Evolutionary conservation across 1,139 yeast species (phyloP).

Genomic region (Saccharomyces hybrid): DNA sequence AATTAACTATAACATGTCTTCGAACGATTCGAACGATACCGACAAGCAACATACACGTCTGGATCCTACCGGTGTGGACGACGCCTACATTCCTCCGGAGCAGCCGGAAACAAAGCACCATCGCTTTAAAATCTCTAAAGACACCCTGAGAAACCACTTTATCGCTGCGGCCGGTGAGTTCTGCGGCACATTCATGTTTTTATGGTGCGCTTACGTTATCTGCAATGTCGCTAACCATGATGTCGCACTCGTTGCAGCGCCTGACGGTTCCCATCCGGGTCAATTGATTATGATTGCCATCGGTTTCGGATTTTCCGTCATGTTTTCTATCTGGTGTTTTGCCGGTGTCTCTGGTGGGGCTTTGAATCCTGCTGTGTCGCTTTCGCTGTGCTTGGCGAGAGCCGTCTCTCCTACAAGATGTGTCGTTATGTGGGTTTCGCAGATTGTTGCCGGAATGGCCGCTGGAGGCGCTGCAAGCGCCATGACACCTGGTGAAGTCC

Average conservation of each 20-base stretch:
- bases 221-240: constrained; percentile 80
- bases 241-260: constrained; percentile 36
- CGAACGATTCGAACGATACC: background rate
- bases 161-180: constrained; percentile 61
- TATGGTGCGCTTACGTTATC: constrained; percentile 76
- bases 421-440: constrained; percentile 54
- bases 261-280: constrained; percentile 52
- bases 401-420: constrained; percentile 74
- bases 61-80: background rate
- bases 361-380: constrained; percentile 83
- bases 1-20: background rate
- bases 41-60: background rate
- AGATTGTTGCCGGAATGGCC: constrained; percentile 80
- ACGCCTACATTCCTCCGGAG: background rate
- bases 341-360: constrained; percentile 85
- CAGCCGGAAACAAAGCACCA: background rate
- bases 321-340: constrained; percentile 67
- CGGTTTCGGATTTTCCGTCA: constrained; percentile 83
- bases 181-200: constrained; percentile 77
- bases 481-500: constrained; percentile 75
- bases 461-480: constrained; percentile 89
- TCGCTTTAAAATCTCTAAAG: constrained; percentile 11
- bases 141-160: constrained; percentile 43
- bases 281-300: constrained; percentile 72
- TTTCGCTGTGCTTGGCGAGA: constrained; percentile 60